Conservation (phyloP, 1,284 basidiomycete species). For the Schizophyllum amplum region DNA sequence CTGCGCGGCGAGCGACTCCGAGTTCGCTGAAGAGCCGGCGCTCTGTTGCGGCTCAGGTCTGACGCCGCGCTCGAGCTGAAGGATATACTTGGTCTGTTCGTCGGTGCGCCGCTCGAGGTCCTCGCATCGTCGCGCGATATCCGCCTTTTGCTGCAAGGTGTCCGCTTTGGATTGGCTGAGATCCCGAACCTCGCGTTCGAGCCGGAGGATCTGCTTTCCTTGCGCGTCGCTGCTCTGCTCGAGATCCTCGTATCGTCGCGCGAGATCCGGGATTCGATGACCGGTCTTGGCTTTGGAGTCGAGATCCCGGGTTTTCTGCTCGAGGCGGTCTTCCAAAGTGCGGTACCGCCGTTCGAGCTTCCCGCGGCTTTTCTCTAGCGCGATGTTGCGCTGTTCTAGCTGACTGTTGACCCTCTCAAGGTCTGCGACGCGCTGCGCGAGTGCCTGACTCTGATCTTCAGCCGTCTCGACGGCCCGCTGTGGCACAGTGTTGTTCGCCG, state of each 20-base stretch:
- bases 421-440: too few relatives aligned
- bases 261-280: not conserved
- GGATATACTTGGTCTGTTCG: too few relatives aligned
- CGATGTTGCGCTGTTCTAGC: not conserved
- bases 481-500: too few relatives aligned
- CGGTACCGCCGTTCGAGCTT: not conserved
- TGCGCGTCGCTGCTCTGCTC: not conserved
- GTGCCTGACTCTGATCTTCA: too few relatives aligned
- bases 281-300: not conserved
- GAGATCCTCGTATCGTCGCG: not conserved
- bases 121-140: too few relatives aligned
- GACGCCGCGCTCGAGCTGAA: not conserved
- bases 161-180: not conserved
- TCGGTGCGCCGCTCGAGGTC: too few relatives aligned
- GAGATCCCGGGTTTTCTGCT: not conserved
- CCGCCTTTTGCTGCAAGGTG: too few relatives aligned
- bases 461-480: too few relatives aligned
- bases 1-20: not conserved
- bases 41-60: not conserved
- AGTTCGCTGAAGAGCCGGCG: not conserved
- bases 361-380: not conserved
- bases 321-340: not conserved
- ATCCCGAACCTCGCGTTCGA: not conserved
- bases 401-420: not conserved
- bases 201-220: not conserved